A percentile compares a stretch with the other conserved stretches of the same genome.
These are phyloP conservation scores for Aspergillus alliaceus DNA, from an alignment of 2,329 filamentous ascomycete species.

Conservation along the genomic window DNA sequence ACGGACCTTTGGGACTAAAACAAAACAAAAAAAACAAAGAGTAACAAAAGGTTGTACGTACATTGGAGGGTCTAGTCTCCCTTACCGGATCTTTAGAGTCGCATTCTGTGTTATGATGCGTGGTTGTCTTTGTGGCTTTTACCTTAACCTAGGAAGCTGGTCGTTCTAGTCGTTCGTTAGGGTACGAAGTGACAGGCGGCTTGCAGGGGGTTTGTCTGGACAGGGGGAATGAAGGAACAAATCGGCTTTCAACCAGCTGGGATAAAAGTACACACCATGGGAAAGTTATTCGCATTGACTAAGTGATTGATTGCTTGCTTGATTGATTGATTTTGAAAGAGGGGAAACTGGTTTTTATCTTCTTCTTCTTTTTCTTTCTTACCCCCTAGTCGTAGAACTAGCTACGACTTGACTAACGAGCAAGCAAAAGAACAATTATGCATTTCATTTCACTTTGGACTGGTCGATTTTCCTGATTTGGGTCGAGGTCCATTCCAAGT, in stretches of 20 bases:
- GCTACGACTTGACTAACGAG: too few relatives aligned
- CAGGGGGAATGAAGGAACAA: neutral
- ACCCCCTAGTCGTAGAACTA: too few relatives aligned
- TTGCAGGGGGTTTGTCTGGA: neutral
- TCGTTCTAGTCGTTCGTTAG: neutral
- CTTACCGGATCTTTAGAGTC: neutral
- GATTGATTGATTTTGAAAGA: neutral
- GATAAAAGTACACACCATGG: neutral
- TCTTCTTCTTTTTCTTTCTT: too few relatives aligned
- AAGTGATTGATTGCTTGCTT: too few relatives aligned
- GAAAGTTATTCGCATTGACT: too few relatives aligned
- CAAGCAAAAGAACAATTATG: too few relatives aligned
- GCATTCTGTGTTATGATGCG: neutral
- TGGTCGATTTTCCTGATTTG: neutral
- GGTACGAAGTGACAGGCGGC: neutral
- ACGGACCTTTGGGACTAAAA: neutral
- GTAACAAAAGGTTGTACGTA: neutral
- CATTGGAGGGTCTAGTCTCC: neutral
- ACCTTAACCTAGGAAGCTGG: neutral
- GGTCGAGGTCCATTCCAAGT: neutral
- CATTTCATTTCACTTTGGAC: slow-evolving; percentile 1
- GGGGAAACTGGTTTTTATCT: too few relatives aligned
- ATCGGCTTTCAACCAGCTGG: neutral
- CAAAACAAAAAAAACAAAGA: too few relatives aligned
- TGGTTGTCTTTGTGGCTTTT: neutral